Conservation (phyloP, 2,329 filamentous ascomycete genomes). For the Venturiaceae sp. region DNA sequence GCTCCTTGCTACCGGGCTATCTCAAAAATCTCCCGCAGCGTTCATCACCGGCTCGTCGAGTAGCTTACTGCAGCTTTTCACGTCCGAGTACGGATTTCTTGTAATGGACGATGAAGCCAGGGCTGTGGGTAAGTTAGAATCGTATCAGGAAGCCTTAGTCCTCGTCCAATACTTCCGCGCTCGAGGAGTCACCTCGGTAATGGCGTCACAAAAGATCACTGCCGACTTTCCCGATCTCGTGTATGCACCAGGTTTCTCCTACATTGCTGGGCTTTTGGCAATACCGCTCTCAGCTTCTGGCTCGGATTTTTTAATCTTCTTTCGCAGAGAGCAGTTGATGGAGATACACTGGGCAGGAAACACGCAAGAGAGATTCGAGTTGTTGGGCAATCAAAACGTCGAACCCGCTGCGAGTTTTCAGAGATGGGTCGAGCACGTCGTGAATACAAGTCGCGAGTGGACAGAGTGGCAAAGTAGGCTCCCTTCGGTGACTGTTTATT, state of each 20-base stretch:
- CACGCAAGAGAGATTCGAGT: neutral
- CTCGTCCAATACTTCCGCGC: neutral
- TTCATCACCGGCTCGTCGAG: neutral
- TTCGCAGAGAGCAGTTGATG: neutral
- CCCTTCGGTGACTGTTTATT: neutral
- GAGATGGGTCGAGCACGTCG: neutral
- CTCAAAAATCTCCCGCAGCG: neutral
- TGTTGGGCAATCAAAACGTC: neutral
- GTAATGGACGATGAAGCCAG: neutral
- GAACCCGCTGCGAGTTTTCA: neutral
- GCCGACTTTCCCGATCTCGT: neutral
- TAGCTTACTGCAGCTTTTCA: neutral
- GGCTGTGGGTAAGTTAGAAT: neutral
- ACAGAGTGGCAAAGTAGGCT: neutral
- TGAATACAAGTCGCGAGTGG: neutral
- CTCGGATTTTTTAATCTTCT: neutral
- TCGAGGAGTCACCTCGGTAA: neutral
- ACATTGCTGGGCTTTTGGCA: neutral
- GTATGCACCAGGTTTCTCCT: neutral
- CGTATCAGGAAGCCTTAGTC: neutral
- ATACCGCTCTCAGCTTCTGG: neutral
- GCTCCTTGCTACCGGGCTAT: neutral
- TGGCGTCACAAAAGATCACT: neutral
- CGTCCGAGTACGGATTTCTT: neutral
- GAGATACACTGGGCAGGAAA: neutral